Evolutionary conservation across 1,284 basidiomycete genomes (phyloP), one percentile per base, ranked within the genome.

Genomic region (Blastosporella zonata): DNA sequence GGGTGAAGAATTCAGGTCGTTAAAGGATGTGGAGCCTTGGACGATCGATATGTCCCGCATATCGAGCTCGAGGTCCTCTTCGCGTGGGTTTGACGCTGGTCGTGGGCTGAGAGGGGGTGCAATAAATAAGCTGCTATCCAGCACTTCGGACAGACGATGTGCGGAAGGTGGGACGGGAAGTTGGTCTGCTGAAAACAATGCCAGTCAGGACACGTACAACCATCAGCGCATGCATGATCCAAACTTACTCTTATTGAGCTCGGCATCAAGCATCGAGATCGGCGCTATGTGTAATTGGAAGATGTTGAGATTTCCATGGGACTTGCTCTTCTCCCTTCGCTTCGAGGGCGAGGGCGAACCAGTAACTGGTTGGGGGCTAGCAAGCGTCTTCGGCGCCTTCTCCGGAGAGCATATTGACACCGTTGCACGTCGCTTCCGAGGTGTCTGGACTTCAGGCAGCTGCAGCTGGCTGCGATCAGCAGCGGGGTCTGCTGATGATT

Each of bases 81-180:
- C 63, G 22, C 60, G 61, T 25, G 65, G 50, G 43, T 59, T 59
- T 57, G 31, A 49, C 4, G 43, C 25, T 1, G 43, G 43, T 7
- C 36, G 34, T 8, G 54, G 52, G 41, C 43, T 56, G n/a, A 68
- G 35, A 41, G 70, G 69, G 18, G 74, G 70, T 35, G 77, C 75
- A 42, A 88, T 76, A 60, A 89, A 87, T 33, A 87, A 56, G 54
- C 72, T 83, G 52, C 76, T 74, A 62, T 88, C 84, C 12, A 90
- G 63, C 33, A 87, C 70, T 8, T 81, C 67, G 1, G 82, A 83
- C 20, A 87, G 69, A 15, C 78, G 75, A 18, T 74, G 74, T 8
- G 77, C 71, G 15, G 78, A 73, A 15, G 71, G 60, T 22, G 74
- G 73, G 42, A 65, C n/a, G 59, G 9, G 71, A 61, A 46, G 61